phyloP scores from a whole-genome alignment of 2,329 filamentous ascomycete species.

The Rugonectria rugulosa region DNA sequence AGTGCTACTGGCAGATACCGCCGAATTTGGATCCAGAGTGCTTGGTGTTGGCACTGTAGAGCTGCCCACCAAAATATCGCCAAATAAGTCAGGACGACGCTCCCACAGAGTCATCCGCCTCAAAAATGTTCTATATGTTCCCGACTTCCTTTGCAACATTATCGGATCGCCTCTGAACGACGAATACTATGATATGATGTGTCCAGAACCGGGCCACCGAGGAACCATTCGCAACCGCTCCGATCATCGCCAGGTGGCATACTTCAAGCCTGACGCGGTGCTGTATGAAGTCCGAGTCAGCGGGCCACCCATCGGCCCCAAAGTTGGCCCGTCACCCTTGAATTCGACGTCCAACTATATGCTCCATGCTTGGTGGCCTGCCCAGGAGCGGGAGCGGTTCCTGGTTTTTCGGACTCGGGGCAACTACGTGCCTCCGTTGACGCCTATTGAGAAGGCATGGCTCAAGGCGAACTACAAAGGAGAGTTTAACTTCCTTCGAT shows the following conservation, averaged over 20 bases:
- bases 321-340: constrained; percentile 5
- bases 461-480: constrained; percentile 42
- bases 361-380: background rate
- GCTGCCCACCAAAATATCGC: constrained; percentile 8
- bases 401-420: too few species aligned
- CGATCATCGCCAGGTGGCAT: background rate
- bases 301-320: constrained; percentile 6
- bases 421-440: background rate
- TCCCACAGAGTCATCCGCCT: constrained; percentile 1
- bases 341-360: background rate
- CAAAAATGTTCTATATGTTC: constrained; percentile 31
- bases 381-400: background rate
- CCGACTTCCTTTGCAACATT: constrained; percentile 8
- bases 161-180: background rate
- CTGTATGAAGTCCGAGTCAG: constrained; percentile 5
- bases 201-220: too few species aligned
- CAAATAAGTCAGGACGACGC: background rate
- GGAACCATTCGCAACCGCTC: background rate
- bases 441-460: constrained; percentile 38
- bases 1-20: background rate
- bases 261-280: background rate
- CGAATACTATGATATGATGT: too few species aligned
- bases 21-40: background rate
- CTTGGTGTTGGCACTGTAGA: constrained; percentile 13
- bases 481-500: constrained; percentile 45